These are phyloP conservation scores for Macadamia integrifolia DNA, from an alignment of 164 flowering plant species.

Conservation along the genomic window DNA sequence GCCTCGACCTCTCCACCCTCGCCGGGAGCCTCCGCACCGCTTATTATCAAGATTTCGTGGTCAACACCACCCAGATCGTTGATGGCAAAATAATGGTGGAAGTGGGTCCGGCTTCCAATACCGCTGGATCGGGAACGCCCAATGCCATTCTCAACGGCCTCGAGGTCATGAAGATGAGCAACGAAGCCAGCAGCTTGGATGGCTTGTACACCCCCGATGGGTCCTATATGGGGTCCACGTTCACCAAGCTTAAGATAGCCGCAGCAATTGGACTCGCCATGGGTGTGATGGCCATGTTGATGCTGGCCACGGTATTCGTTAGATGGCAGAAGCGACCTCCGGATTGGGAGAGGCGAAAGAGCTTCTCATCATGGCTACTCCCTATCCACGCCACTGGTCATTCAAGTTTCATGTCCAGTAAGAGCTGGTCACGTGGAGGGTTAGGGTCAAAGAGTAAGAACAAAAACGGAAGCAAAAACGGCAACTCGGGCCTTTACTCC, in stretches of 20 bases:
- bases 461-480: too few species aligned
- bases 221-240: slow-evolving; percentile 10
- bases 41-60: slow-evolving; percentile 63
- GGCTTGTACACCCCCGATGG: slow-evolving; percentile 48
- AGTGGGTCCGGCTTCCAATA: slow-evolving; percentile 45
- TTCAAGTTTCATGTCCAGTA: too few species aligned
- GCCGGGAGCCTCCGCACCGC: slow-evolving; percentile 52
- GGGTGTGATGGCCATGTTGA: slow-evolving; percentile 35
- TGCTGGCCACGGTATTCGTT: slow-evolving; percentile 25
- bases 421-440: too few species aligned
- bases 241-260: slow-evolving; percentile 21
- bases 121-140: slow-evolving; percentile 19
- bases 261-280: slow-evolving; percentile 41
- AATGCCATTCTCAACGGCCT: slow-evolving; percentile 82
- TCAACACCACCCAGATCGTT: slow-evolving; percentile 35
- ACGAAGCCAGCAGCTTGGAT: slow-evolving; percentile 58
- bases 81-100: slow-evolving; percentile 52
- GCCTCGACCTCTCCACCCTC: slow-evolving; percentile 62
- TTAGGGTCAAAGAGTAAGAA: too few species aligned
- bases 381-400: too few species aligned
- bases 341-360: slow-evolving; percentile 13
- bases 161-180: slow-evolving; percentile 84
- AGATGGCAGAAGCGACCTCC: slow-evolving; percentile 46
- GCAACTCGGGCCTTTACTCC: too few species aligned
- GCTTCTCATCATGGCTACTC: too few species aligned